Conservation (phyloP, 1,284 basidiomycete genomes). For the Sporisorium iseilematis-ciliati region DNA sequence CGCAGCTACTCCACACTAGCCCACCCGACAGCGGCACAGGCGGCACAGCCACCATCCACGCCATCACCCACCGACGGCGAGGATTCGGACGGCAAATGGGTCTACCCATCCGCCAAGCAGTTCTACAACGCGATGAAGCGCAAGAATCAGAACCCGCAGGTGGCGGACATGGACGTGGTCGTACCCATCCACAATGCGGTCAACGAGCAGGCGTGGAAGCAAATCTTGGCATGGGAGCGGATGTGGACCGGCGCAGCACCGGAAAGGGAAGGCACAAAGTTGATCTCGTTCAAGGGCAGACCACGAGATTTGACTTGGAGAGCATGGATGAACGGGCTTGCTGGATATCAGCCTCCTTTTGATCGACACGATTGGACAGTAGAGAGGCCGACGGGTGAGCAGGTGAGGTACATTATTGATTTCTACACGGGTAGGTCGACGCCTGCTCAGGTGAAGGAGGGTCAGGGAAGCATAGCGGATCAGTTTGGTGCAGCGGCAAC, state of each 20-base stretch:
- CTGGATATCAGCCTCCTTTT: conserved; percentile 95
- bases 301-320: conserved; percentile 76
- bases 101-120: conserved; percentile 97
- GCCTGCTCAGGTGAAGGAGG: conserved; percentile 61
- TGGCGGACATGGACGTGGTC: conserved; percentile 90
- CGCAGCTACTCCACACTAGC: conserved; percentile 69
- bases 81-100: conserved; percentile 77
- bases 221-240: conserved; percentile 89
- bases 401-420: conserved; percentile 94
- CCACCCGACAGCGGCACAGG: conserved; percentile 24
- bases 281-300: conserved; percentile 81
- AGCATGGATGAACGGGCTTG: conserved; percentile 82
- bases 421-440: conserved; percentile 86
- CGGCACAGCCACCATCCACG: conserved; percentile 10
- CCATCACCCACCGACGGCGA: conserved; percentile 24
- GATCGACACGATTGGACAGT: conserved; percentile 98
- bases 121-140: conserved; percentile 95
- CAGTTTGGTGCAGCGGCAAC: conserved; percentile 27
- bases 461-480: conserved; percentile 11
- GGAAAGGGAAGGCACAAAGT: conserved; percentile 74
- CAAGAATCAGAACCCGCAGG: conserved; percentile 78
- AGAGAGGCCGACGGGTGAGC: conserved; percentile 84
- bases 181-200: conserved; percentile 99
- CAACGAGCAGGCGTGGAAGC: conserved; percentile 94
- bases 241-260: conserved; percentile 34